These are phyloP conservation scores for Psilocybe azurescens DNA, from an alignment of 768 basidiomycete genomes.

Conservation along the genomic window DNA sequence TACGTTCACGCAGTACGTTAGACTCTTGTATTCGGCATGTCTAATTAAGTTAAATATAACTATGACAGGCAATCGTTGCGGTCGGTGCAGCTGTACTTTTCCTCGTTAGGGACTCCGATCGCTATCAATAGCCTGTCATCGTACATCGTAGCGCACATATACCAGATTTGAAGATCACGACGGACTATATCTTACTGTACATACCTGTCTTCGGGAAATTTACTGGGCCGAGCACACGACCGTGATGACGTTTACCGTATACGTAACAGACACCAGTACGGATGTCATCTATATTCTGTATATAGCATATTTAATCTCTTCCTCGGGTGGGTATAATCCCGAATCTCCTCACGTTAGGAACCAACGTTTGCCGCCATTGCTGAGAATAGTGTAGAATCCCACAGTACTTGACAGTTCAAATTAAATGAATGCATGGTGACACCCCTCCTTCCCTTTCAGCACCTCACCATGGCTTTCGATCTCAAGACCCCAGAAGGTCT, in stretches of 20 bases:
- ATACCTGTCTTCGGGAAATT: no score
- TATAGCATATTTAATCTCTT: no score
- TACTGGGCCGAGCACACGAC: no score
- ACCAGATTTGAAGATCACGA: no score
- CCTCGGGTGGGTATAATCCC: no score
- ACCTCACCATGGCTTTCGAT: slow-evolving; percentile 4
- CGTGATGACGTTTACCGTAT: no score
- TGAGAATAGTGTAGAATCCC: no score
- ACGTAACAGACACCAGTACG: no score
- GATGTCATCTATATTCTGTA: no score
- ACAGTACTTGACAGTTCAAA: neutral
- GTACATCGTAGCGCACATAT: neutral
- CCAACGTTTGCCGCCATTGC: no score
- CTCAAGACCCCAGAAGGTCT: slow-evolving; percentile 9
- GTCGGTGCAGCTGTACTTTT: slow-evolving; percentile 12
- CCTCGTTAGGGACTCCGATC: slow-evolving; percentile 15
- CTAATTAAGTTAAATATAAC: neutral
- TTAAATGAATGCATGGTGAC: neutral
- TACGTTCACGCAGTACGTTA: slow-evolving; percentile 15
- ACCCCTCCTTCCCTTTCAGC: neutral
- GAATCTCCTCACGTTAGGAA: no score
- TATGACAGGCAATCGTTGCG: slow-evolving; percentile 10
- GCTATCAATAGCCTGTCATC: slow-evolving; percentile 13
- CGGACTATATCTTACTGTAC: no score
- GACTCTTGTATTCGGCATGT: neutral